These are phyloP conservation scores for Kodamaea suecica DNA, from an alignment of 1,139 yeast genomes.

Conservation along the genomic window DNA sequence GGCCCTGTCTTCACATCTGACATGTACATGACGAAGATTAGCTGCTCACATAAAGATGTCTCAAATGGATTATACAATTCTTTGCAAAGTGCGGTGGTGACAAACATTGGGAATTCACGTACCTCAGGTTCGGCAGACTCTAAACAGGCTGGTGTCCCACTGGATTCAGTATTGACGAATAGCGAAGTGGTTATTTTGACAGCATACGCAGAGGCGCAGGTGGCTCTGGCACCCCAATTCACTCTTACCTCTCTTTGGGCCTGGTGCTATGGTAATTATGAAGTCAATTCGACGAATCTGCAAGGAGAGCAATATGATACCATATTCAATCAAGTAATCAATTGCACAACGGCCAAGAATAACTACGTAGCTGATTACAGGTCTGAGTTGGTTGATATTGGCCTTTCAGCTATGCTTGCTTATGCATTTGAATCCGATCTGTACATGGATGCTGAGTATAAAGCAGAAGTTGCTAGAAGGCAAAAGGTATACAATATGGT, in stretches of 20 bases:
- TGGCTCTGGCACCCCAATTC: slow-evolving; percentile 51
- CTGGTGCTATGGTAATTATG: slow-evolving; percentile 48
- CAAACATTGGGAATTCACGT: slow-evolving; percentile 16
- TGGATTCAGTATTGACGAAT: slow-evolving; percentile 43
- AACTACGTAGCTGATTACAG: slow-evolving; percentile 43
- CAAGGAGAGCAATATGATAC: no score
- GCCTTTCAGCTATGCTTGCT: slow-evolving; percentile 44
- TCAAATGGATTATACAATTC: slow-evolving; percentile 50
- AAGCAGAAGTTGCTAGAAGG: slow-evolving; percentile 18
- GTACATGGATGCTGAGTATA: slow-evolving; percentile 21
- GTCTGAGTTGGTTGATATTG: slow-evolving; percentile 34
- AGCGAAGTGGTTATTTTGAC: slow-evolving; percentile 49
- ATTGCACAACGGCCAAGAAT: not conserved
- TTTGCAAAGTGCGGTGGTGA: slow-evolving; percentile 35
- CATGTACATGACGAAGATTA: slow-evolving; percentile 39
- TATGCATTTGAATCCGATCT: slow-evolving; percentile 36
- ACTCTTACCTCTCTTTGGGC: slow-evolving; percentile 40
- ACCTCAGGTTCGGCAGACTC: no score
- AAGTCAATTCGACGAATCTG: not conserved
- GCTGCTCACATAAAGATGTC: slow-evolving; percentile 51
- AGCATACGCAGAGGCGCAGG: slow-evolving; percentile 46
- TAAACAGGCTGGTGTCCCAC: slow-evolving; percentile 22
- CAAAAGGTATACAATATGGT: slow-evolving; percentile 19
- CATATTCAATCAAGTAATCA: not conserved
- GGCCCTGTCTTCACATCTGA: slow-evolving; percentile 25